Evolutionary conservation across 2,329 filamentous ascomycete species (phyloP), one percentile per base, ranked within the genome.

Genomic region (Aphanocladium album): DNA sequence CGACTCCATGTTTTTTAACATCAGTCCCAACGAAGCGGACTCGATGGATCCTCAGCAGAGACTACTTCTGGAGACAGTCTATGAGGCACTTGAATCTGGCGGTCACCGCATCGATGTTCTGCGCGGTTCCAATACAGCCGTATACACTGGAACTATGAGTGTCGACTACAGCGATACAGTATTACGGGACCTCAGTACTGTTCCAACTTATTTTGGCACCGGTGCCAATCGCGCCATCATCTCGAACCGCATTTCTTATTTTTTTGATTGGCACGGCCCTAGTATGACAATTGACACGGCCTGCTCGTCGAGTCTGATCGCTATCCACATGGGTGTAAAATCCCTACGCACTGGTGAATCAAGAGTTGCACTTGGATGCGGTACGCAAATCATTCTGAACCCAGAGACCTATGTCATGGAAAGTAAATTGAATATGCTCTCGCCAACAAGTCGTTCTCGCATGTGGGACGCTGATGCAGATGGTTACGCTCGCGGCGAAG

Each of bases 401-500:
- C 37, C 60, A 8, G 49, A 47, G 17, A 23, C 30, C 16, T 62
- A n/a, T n/a, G n/a, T 60, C 43, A 60, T 78, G 25, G 77, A 76
- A 2, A 76, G 75, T 54, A 76, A 80, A 60, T 66, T 80, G 47
- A 77, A 78, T 64, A 77, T 77, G 73, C 63, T 77, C 27, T 81
- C 79, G 0, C 77, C 81, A 35, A 76, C 75, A 0, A 80, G 80
- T 1, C 72, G 76, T 25, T 83, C 76, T 30, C 76, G 75, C 54
- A 80, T 79, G 63, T 56, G 61, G 51, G 49, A 70, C 66, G 45
- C 65, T 52, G 17, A 61, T 60, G 11, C 64, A 65, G 52, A 7
- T 49, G 85, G 85, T 0, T 88, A 85, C 64, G 83, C 79, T 0
- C 77, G 84, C 11, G 84, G 82, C 11, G 84, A 86, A 64, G 83